A percentile compares a stretch with the other conserved stretches of the same genome.
These are phyloP conservation scores for Heracleum sosnowskyi DNA, from an alignment of 129 eudicot species.

Conservation along the genomic window DNA sequence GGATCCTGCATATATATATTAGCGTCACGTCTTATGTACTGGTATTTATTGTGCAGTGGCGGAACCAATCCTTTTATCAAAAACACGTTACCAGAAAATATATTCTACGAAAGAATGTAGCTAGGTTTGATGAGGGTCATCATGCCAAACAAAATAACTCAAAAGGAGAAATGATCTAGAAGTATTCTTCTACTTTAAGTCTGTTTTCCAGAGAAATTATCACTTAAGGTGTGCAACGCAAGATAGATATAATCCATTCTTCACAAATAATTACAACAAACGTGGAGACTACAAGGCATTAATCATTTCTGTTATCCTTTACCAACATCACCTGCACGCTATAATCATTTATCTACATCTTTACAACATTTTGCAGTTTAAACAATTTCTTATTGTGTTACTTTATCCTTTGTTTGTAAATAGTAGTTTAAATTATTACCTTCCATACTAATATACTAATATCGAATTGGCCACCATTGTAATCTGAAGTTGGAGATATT, in stretches of 20 bases:
- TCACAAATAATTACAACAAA: neutral
- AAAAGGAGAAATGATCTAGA: constrained; percentile 2
- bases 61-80: neutral
- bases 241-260: neutral
- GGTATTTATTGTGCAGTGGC: neutral
- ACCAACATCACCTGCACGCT: constrained; percentile 6
- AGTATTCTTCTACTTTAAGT: constrained; percentile 2
- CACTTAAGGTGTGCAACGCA: constrained; percentile 3
- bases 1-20: constrained; percentile 51
- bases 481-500: constrained; percentile 72
- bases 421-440: constrained; percentile 31
- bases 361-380: neutral
- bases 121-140: neutral
- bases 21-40: neutral
- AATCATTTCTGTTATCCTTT: neutral
- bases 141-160: neutral
- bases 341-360: constrained; percentile 1
- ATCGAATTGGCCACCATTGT: constrained; percentile 81
- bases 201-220: neutral
- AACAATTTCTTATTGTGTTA: neutral
- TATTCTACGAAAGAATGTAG: neutral
- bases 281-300: neutral
- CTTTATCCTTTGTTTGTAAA: neutral
- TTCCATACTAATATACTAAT: constrained; percentile 85
- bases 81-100: neutral